Conservation (phyloP, 768 basidiomycete species). For the Mycena capillaripes region DNA sequence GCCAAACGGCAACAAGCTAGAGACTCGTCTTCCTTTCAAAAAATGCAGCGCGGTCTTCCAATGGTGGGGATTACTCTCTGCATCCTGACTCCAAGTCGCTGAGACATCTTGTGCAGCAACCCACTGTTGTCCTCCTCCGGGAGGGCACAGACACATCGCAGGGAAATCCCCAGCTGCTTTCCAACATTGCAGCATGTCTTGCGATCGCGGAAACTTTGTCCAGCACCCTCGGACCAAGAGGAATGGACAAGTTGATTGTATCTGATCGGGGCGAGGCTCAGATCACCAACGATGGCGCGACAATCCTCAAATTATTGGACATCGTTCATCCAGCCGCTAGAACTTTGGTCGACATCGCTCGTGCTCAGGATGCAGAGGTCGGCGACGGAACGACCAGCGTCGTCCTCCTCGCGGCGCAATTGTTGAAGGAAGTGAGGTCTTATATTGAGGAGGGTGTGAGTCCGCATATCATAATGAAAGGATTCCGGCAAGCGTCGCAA, state of each 20-base stretch:
- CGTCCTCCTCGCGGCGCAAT: conserved; percentile 92
- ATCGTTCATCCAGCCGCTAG: conserved; percentile 98
- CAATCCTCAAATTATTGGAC: conserved; percentile 96
- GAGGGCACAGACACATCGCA: conserved; percentile 98
- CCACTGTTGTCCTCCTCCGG: conserved; percentile 94
- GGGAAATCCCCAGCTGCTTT: conserved; percentile 91
- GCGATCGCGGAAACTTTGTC: conserved; percentile 93
- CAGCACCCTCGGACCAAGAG: conserved; percentile 96
- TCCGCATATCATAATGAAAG: conserved; percentile 98
- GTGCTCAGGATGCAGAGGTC: conserved; percentile 98
- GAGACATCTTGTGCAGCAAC: conserved; percentile 76
- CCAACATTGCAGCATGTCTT: conserved; percentile 97
- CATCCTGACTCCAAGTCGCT: conserved; percentile 9
- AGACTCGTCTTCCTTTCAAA: conserved; percentile 47
- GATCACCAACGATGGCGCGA: conserved; percentile 99
- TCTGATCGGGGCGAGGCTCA: conserved; percentile 95
- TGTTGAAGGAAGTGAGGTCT: conserved; percentile 91
- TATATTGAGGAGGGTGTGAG: conserved; percentile 98
- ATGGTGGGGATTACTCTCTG: conserved; percentile 70
- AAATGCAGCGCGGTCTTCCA: conserved; percentile 89
- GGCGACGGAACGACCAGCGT: conserved; percentile 99
- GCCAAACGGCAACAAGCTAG: not conserved
- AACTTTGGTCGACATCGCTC: conserved; percentile 97
- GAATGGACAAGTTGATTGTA: conserved; percentile 99
- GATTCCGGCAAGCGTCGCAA: conserved; percentile 89